Evolutionary conservation across 371 early-diverging fungal species (phyloP), one percentile per base, ranked within the genome.

Genomic region (Encephalitozoon romaleae): DNA sequence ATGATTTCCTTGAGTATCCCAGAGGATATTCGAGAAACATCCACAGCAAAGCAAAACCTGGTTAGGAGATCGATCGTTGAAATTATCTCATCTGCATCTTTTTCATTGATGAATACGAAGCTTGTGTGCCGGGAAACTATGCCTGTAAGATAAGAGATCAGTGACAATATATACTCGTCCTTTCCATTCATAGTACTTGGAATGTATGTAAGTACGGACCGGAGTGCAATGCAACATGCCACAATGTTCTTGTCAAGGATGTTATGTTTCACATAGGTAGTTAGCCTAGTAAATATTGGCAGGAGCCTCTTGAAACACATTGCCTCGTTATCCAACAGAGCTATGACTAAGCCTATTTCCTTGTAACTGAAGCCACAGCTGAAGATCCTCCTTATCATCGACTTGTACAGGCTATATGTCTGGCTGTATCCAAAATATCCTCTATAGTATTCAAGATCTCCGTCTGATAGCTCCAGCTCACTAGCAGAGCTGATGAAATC

Each of bases 231-330:
- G 42, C 77, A 76, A 65, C 80, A 79, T 45, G 42, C 64, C 34
- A 69, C 66, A 45, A 83, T 68, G 51, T 70, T 78, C 52, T 76
- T 83, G 28, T 83, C 83, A 26, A 83, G 59, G 15, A 80, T 39
- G 23, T 72, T 67, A 26, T 76, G 54, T 26, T 43, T 69, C 12
- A 76, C 38, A 78, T 76, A 83, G 0, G 45, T 45, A n/a, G 53
- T 73, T 32, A 83, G 23, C 55, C 52, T 70, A 64, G 32, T 28
- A 51, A 80, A 51, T 18, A 75, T 30, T 8, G 75, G 76, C 2
- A 72, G 67, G 15, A 79, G 55, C 26, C 72, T 70, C 15, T 77
- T 78, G 54, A 68, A 78, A 47, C 81, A 69, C 25, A 83, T 68
- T 53, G 71, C 42, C 15, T 67, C 34, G 45, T 78, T 79, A 51